A percentile compares a stretch with the other conserved stretches of the same genome.
Evolutionary conservation across 176 grass and related monocot genomes (phyloP).

Genomic region (Eragrostis nindensis): DNA sequence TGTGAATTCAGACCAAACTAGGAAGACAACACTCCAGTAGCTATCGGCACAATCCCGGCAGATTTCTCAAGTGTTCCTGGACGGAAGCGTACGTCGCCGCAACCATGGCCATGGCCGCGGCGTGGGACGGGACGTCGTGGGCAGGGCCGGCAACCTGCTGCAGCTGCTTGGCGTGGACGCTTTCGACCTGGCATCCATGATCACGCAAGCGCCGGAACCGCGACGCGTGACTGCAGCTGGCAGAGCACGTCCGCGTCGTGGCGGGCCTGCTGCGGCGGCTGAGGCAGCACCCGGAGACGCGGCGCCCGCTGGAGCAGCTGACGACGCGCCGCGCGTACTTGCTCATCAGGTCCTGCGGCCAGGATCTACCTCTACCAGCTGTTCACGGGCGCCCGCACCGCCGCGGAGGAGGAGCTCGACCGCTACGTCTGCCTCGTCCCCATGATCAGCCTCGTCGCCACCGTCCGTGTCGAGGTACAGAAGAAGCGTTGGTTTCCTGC

Average conservation of each 20-base stretch:
- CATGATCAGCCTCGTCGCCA: constrained; percentile 16
- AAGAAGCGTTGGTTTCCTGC: neutral
- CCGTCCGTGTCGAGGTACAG: neutral
- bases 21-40: too few species aligned
- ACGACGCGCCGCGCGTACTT: constrained; percentile 10
- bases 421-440: constrained; percentile 13
- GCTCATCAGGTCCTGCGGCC: neutral
- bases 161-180: constrained; percentile 2
- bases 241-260: neutral
- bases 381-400: neutral
- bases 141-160: neutral
- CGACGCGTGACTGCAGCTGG: neutral
- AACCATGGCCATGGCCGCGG: neutral
- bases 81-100: neutral
- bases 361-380: constrained; percentile 3
- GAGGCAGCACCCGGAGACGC: constrained; percentile 10
- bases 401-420: constrained; percentile 12
- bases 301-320: constrained; percentile 12
- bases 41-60: too few species aligned
- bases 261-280: neutral
- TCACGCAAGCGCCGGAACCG: neutral
- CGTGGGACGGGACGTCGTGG: neutral
- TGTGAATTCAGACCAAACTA: too few species aligned
- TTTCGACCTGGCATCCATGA: neutral
- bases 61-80: too few species aligned